A percentile compares a stretch with the other conserved stretches of the same genome.
Conservation (phyloP, 768 basidiomycete genomes). For the Pilatotrama ljubarskyi region DNA sequence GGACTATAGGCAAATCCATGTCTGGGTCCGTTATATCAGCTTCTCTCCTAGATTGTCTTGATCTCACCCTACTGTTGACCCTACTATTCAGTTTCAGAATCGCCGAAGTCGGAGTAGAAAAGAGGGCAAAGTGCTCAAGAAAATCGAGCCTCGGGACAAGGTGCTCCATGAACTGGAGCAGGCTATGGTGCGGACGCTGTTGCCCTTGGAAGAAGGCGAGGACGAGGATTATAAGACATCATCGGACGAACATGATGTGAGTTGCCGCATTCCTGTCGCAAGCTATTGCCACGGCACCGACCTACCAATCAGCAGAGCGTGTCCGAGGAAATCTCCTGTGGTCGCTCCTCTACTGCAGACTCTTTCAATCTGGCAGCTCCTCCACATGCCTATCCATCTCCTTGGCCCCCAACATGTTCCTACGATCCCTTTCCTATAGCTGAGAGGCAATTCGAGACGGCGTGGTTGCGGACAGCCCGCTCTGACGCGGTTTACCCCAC, state of each 20-base stretch:
- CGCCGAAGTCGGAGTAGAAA: conserved; percentile 21
- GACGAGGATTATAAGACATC: no score
- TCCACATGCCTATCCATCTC: conserved; percentile 19
- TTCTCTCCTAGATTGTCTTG: no score
- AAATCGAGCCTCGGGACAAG: neutral
- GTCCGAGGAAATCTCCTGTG: no score
- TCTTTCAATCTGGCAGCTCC: neutral
- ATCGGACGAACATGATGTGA: no score
- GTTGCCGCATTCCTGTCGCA: neutral
- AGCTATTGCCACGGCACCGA: no score
- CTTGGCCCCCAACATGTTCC: conserved; percentile 18
- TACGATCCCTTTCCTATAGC: conserved; percentile 22
- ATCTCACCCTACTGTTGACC: neutral
- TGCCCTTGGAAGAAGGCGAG: no score
- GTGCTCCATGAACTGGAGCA: neutral
- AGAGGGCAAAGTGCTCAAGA: conserved; percentile 8
- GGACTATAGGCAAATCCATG: conserved; percentile 28
- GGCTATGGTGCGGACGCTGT: neutral
- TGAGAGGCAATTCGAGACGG: neutral
- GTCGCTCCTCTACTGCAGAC: no score
- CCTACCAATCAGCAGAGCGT: neutral
- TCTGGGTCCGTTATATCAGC: conserved; percentile 32
- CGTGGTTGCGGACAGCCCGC: no score
- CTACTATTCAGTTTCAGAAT: conserved; percentile 28
- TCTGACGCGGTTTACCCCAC: no score